These are phyloP conservation scores for Malassezia arunalokei DNA, from an alignment of 1,284 basidiomycete genomes.

Conservation along the genomic window DNA sequence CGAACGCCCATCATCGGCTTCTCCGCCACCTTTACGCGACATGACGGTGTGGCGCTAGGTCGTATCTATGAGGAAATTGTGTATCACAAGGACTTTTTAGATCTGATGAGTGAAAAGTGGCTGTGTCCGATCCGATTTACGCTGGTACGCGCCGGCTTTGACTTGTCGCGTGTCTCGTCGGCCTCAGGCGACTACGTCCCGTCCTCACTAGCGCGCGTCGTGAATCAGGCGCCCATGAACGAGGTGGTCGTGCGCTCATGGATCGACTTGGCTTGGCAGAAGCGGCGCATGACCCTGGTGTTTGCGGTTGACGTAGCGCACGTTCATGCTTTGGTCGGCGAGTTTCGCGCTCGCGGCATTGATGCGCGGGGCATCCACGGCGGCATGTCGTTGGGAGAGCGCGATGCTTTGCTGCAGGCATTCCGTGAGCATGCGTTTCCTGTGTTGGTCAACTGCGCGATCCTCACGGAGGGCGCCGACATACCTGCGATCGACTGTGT, in stretches of 20 bases:
- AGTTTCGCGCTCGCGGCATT: slow-evolving; percentile 64
- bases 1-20: slow-evolving; percentile 71
- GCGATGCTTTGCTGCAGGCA: slow-evolving; percentile 56
- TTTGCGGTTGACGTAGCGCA: slow-evolving; percentile 82
- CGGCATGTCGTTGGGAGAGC: slow-evolving; percentile 57
- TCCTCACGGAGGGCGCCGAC: slow-evolving; percentile 52
- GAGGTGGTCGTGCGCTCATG: slow-evolving; percentile 35
- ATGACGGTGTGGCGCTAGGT: slow-evolving; percentile 77
- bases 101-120: slow-evolving; percentile 87
- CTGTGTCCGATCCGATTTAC: slow-evolving; percentile 43
- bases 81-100: slow-evolving; percentile 79
- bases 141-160: slow-evolving; percentile 31
- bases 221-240: slow-evolving; percentile 36
- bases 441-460: slow-evolving; percentile 81
- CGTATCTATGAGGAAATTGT: slow-evolving; percentile 83
- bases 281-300: slow-evolving; percentile 69
- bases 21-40: slow-evolving; percentile 83
- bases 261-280: slow-evolving; percentile 25
- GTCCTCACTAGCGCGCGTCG: slow-evolving; percentile 26
- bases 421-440: slow-evolving; percentile 68
- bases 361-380: slow-evolving; percentile 70
- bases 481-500: slow-evolving; percentile 65
- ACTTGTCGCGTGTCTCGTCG: slow-evolving; percentile 22
- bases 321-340: slow-evolving; percentile 61
- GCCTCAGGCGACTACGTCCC: slow-evolving; percentile 24